Evolutionary conservation across 1,284 basidiomycete genomes (phyloP).

Genomic region (Sanghuangporus weigelae): DNA sequence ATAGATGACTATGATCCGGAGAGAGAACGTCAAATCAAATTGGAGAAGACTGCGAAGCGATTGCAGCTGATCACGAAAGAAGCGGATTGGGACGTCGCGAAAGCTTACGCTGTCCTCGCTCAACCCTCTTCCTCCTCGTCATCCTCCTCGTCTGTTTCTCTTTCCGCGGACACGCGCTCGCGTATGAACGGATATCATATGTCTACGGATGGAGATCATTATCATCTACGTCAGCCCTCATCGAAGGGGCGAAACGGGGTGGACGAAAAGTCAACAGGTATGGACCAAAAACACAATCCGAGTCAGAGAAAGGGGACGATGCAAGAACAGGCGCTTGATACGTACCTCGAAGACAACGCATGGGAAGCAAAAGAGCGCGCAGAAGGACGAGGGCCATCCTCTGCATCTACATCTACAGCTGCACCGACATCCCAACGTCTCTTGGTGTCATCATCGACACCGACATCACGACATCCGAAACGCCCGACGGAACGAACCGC

Average conservation of each 20-base stretch:
- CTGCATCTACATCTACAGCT: neutral
- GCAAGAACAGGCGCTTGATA: conserved; percentile 41
- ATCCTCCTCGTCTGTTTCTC: conserved; percentile 7
- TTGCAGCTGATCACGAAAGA: conserved; percentile 66
- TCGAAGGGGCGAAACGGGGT: neutral
- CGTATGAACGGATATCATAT: too few species aligned
- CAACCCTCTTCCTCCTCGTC: conserved; percentile 20
- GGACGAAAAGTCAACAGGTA: conserved; percentile 20
- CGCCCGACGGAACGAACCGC: too few species aligned
- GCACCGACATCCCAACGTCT: too few species aligned
- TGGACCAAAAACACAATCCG: conserved; percentile 14
- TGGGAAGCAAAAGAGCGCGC: conserved; percentile 42
- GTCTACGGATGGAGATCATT: conserved; percentile 20
- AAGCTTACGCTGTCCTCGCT: conserved; percentile 61
- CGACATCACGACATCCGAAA: too few species aligned
- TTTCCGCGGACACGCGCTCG: neutral
- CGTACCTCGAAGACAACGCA: conserved; percentile 60
- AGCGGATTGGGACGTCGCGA: conserved; percentile 53
- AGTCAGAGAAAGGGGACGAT: conserved; percentile 32
- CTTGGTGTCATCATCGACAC: too few species aligned
- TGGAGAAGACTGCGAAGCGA: conserved; percentile 52
- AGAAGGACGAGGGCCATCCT: neutral
- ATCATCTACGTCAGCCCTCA: neutral
- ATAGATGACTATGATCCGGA: conserved; percentile 30
- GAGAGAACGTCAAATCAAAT: conserved; percentile 37